These are phyloP conservation scores for Solanum corneliomulleri DNA, from an alignment of 257 asterid genomes.

Conservation along the genomic window DNA sequence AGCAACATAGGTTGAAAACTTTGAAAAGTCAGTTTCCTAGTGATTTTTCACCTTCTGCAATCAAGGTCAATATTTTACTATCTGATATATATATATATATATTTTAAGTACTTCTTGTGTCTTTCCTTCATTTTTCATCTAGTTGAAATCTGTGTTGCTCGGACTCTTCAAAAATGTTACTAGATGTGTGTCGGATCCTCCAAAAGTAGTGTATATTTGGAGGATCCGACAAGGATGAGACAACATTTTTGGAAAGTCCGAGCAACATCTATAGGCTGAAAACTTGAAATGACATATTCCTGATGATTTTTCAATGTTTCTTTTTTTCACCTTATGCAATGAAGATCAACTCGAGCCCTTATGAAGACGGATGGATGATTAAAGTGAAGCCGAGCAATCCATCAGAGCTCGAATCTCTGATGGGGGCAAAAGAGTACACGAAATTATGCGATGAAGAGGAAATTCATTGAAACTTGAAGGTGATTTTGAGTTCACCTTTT, in stretches of 20 bases:
- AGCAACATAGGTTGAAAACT: background rate
- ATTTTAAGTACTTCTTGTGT: no score
- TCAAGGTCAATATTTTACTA: no score
- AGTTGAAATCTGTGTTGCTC: background rate
- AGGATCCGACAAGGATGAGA: background rate
- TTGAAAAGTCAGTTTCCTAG: background rate
- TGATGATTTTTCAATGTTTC: background rate
- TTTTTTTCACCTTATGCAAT: background rate
- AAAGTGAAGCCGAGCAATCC: slow-evolving; percentile 70
- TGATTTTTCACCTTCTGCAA: background rate
- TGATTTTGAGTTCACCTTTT: background rate
- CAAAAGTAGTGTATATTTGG: background rate
- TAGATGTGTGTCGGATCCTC: background rate
- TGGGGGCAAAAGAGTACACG: slow-evolving; percentile 65
- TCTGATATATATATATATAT: no score
- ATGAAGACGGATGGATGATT: slow-evolving; percentile 93
- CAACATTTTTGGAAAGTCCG: background rate
- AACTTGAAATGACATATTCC: background rate
- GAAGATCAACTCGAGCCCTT: slow-evolving; percentile 76
- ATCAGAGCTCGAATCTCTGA: slow-evolving; percentile 47
- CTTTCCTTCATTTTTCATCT: no score
- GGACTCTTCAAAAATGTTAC: background rate
- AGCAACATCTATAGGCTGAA: background rate
- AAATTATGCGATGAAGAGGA: slow-evolving; percentile 90
- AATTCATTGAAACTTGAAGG: slow-evolving; percentile 21